Percentiles rank a stretch among this genome's conserved stretches.
Evolutionary conservation across 2,329 filamentous ascomycete species (phyloP).

Genomic region (Aspergillus sp.): DNA sequence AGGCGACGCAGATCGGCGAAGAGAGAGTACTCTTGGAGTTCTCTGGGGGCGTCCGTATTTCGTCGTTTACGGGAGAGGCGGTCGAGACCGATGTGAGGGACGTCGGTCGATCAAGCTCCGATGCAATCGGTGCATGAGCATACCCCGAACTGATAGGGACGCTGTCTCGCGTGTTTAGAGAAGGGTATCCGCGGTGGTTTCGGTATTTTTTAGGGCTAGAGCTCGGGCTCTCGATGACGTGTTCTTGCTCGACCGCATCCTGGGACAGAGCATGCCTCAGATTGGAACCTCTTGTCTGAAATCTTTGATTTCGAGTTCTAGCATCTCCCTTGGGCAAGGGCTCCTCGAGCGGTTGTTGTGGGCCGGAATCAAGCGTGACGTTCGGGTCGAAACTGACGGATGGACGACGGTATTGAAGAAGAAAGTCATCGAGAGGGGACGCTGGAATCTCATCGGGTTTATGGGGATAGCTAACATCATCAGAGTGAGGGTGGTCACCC

Average conservation of each 20-base stretch:
- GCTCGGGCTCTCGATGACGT: conserved; percentile 17
- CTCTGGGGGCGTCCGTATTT: conserved; percentile 43
- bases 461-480: conserved; percentile 34
- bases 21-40: conserved; percentile 32
- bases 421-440: conserved; percentile 42
- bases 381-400: conserved; percentile 45
- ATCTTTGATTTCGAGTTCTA: conserved; percentile 24
- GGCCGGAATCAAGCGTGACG: conserved; percentile 41
- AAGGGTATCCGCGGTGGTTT: conserved; percentile 24
- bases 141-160: conserved; percentile 22
- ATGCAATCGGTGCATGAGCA: conserved; percentile 17
- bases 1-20: conserved; percentile 39
- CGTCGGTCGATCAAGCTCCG: conserved; percentile 37
- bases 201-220: conserved; percentile 22
- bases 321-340: conserved; percentile 35
- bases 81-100: conserved; percentile 47
- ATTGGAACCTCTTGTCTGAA: conserved; percentile 33
- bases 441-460: conserved; percentile 36
- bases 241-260: conserved; percentile 19
- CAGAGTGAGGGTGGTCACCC: conserved; percentile 29
- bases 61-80: conserved; percentile 40
- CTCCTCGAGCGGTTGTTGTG: conserved; percentile 37
- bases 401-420: conserved; percentile 39
- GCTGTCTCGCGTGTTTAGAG: conserved; percentile 20
- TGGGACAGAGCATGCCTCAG: conserved; percentile 37